Percentiles rank a stretch among this genome's conserved stretches.
phyloP scores from a whole-genome alignment of 495 filamentous ascomycete species.

The Neurospora discreta region DNA sequence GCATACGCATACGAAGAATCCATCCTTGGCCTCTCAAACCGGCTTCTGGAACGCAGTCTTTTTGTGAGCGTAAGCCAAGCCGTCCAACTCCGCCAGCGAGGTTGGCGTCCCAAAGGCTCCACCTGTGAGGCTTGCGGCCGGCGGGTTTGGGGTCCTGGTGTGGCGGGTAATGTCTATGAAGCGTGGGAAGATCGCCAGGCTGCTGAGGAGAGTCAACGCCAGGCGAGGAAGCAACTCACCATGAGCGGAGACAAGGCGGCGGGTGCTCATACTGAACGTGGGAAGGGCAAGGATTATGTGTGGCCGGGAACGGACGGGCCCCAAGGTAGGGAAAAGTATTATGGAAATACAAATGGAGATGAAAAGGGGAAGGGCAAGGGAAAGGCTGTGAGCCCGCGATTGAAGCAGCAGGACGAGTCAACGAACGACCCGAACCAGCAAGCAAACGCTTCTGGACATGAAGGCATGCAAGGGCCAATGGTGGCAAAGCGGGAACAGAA shows the following conservation, averaged over 20 bases:
- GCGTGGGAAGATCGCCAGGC: conserved; percentile 62
- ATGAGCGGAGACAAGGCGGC: conserved; percentile 20
- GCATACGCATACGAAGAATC: conserved; percentile 91
- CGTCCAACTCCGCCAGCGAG: conserved; percentile 63
- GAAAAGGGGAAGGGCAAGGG: conserved; percentile 26
- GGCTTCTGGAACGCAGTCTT: conserved; percentile 77
- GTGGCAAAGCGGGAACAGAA: conserved; percentile 12
- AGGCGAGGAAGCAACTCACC: conserved; percentile 15
- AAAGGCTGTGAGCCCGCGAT: conserved; percentile 10
- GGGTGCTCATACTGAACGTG: conserved; percentile 2
- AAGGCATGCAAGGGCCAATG: neutral
- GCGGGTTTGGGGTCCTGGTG: conserved; percentile 82
- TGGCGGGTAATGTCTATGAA: conserved; percentile 64
- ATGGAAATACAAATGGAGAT: conserved; percentile 12
- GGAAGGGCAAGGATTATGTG: neutral
- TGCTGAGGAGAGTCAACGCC: conserved; percentile 28
- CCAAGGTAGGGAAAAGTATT: conserved; percentile 19
- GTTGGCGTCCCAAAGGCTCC: conserved; percentile 79
- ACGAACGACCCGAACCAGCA: neutral
- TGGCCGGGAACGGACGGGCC: neutral
- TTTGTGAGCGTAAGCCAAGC: conserved; percentile 75
- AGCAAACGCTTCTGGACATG: conserved; percentile 5
- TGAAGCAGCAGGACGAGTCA: conserved; percentile 6
- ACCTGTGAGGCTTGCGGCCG: conserved; percentile 78
- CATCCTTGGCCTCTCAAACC: conserved; percentile 72